Conservation (phyloP, 1,284 basidiomycete genomes). For the Microbotryum silenes-acaulis region DNA sequence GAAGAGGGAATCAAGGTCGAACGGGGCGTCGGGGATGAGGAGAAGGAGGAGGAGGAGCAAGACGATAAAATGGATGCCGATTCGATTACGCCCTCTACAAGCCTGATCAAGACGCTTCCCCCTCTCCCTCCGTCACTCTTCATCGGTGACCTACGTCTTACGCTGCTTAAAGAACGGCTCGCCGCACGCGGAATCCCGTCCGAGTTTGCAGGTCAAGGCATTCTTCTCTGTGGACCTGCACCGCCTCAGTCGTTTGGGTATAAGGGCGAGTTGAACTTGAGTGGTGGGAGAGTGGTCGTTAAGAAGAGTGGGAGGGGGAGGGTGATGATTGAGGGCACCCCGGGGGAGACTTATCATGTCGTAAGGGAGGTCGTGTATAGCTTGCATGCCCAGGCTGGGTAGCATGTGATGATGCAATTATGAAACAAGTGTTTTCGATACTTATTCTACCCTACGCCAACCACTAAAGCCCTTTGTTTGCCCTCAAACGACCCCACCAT, state of each 20-base stretch:
- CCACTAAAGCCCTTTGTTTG: too few relatives aligned
- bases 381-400: constrained; percentile 55
- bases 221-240: constrained; percentile 70
- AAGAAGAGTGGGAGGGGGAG: constrained; percentile 72
- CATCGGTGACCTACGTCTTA: constrained; percentile 90
- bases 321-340: constrained; percentile 78
- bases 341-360: constrained; percentile 78
- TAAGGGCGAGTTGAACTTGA: constrained; percentile 29
- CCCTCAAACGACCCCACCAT: constrained; percentile 47
- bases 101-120: constrained; percentile 41
- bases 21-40: neutral
- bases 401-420: too few relatives aligned
- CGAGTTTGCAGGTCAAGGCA: constrained; percentile 88
- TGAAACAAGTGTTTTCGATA: too few relatives aligned
- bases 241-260: constrained; percentile 22
- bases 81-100: constrained; percentile 38
- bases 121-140: constrained; percentile 76
- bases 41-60: neutral
- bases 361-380: constrained; percentile 81
- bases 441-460: too few relatives aligned
- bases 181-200: constrained; percentile 68
- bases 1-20: neutral
- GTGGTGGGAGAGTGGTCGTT: constrained; percentile 75
- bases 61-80: neutral
- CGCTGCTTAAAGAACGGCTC: constrained; percentile 69